Base-by-base conservation (phyloP, 148 eudicot species). In the Rhododendron williamsianum region DNA sequence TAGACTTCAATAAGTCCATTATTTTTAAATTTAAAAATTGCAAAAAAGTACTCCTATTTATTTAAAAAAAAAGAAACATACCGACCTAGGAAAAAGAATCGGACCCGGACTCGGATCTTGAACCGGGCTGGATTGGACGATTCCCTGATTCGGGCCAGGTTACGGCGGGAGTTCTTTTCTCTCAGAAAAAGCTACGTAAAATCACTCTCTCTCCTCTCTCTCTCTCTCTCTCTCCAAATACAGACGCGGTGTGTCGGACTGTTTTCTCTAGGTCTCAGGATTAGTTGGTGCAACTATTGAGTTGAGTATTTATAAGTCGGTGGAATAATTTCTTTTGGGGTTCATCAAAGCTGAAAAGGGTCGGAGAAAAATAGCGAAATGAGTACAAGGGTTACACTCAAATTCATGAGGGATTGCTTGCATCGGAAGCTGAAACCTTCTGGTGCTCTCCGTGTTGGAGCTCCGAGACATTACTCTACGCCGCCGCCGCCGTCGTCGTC, bases 361-460 rank as follows among this genome's bases (percentile, higher is more conserved):
- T 38, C 21, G 27, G 9, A 41, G 80, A 21, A 76, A 19, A 76
- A 76, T 0, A 43, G 54, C 82, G 49, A 77, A 67, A 90, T 90
- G 90, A 77, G 82, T 49, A 54, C 77, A 80, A 88, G 90, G 83
- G 43, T 82, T 85, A 87, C 82, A 30, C 63, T 82, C n/a, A 88
- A 84, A 87, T 87, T 88, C 60, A 36, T 69, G 78, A 90, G 38
- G 78, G 86, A 88, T 25, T 67, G 86, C 85, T 43, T 85, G 30
- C 58, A 9, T 36, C 77, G 72, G 15, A 86, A 65, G 58, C 71
- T 83, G 38, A 83, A 81, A 58, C 74, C 79, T 80, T 23, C 45
- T 18, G 45, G 11, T 11, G 49, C 80, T 43, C 16, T 58, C 78
- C 16, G 35, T 36, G 76, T 82, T 38, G 52, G n/a, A 67, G 54